Base-by-base conservation (phyloP, 805 yeast genomes). In the Schizosaccharomyces octosporus region DNA sequence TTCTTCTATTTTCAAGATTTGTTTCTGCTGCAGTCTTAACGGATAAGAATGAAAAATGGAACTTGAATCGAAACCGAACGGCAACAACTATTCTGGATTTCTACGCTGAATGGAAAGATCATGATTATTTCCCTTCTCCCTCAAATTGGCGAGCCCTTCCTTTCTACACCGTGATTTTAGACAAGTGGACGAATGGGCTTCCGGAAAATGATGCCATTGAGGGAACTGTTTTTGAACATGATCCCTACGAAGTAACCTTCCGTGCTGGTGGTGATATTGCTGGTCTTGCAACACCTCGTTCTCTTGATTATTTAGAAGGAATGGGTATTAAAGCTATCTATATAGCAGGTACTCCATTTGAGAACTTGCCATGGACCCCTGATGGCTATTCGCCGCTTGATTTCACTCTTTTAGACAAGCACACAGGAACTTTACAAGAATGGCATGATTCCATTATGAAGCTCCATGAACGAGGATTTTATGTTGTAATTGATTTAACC, bases 101-200 rank as follows among this genome's bases (percentile, higher is more conserved):
- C 15, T 31, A 24, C 17, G 45, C 41, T n/a, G 45, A 57, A 57
- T 57, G 59, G 59, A 36, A 5, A 3, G 42, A 17, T 32, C 59
- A 57, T 57, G 59, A 57, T 19, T 57, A 57, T 39, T 57, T 36
- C 27, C 59, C 59, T 39, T 57, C 59, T 57, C 59, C 59, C 7
- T 36, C 42, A 15, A 57, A 57, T 41, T 57, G 59, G 59, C 42
- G 59, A 3, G 36, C 57, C 5, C 31, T 57, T n/a, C 59, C 59
- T 21, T 57, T 57, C n/a, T 57, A 57, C 42, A 57, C 59, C 29
- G 19, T 57, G 6, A 36, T 57, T 24, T 24, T 57, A 21, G 59
- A 57, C 27, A 57, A 39, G 43, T 57, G 42, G 45, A 32, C 45
- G 29, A 57, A 57, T 24, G 59, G 42, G 11, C 9, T 36, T 7